These are phyloP conservation scores for Pseudomonodictys pantanalensis DNA, from an alignment of 495 filamentous ascomycete genomes.

Conservation along the genomic window DNA sequence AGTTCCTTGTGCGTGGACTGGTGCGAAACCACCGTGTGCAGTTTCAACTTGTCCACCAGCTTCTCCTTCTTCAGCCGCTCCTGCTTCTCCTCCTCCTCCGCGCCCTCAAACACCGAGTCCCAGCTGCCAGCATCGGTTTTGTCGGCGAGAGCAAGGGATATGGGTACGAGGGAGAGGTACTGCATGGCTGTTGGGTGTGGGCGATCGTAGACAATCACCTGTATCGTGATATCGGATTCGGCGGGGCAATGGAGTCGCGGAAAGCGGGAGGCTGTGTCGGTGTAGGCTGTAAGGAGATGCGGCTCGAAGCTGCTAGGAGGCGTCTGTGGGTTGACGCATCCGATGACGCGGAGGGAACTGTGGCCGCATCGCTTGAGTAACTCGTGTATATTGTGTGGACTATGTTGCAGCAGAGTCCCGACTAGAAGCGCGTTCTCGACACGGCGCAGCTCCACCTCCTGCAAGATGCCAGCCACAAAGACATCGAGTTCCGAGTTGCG, in stretches of 20 bases:
- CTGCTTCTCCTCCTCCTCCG: conserved; percentile 52
- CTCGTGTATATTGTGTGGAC: conserved; percentile 73
- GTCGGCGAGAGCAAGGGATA: conserved; percentile 82
- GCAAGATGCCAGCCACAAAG: conserved; percentile 82
- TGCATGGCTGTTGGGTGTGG: conserved; percentile 90
- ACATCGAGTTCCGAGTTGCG: conserved; percentile 87
- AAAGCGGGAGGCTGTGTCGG: conserved; percentile 52
- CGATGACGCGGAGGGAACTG: conserved; percentile 79
- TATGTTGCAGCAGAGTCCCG: conserved; percentile 78
- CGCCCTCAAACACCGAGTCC: conserved; percentile 44
- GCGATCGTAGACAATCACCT: conserved; percentile 84
- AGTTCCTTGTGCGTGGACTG: conserved; percentile 77
- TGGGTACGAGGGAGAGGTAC: conserved; percentile 88
- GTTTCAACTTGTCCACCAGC: conserved; percentile 83
- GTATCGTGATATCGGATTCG: conserved; percentile 61
- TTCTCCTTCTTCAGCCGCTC: conserved; percentile 60
- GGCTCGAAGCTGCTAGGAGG: conserved; percentile 57
- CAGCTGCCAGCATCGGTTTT: conserved; percentile 50
- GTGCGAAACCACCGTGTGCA: conserved; percentile 79
- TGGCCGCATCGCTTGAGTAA: conserved; percentile 83
- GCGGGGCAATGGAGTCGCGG: conserved; percentile 72
- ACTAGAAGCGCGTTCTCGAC: conserved; percentile 86
- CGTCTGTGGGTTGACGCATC: conserved; percentile 64
- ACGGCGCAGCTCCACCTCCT: conserved; percentile 79
- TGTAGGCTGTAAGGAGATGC: conserved; percentile 67